Evolutionary conservation across 176 grass and related monocot species (phyloP).

Genomic region (Aegilops bicornis): DNA sequence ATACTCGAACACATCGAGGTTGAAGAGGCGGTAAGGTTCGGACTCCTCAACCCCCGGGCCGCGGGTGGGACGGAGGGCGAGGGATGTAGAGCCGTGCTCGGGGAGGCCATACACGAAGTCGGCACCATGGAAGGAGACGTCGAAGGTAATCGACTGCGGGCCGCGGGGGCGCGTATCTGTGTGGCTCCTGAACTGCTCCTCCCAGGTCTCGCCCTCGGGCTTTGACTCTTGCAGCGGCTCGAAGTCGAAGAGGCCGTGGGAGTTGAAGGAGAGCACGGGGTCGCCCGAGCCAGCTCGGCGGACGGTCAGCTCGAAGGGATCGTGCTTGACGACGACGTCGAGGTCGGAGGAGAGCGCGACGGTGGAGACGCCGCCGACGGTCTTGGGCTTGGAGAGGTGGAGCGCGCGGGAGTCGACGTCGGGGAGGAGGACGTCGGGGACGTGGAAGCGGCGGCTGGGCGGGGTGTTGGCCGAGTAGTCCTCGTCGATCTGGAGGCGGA

Average conservation of each 20-base stretch:
- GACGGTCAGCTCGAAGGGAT: conserved; percentile 74
- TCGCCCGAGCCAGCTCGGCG: conserved; percentile 39
- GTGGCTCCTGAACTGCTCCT: conserved; percentile 86
- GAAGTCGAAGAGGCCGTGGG: conserved; percentile 92
- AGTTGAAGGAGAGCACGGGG: conserved; percentile 79
- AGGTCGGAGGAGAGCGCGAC: conserved; percentile 70
- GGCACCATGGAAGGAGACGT: conserved; percentile 79
- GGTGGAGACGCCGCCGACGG: conserved; percentile 38
- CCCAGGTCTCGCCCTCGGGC: conserved; percentile 63
- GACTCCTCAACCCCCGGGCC: conserved; percentile 80
- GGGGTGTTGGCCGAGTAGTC: conserved; percentile 44
- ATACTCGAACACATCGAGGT: conserved; percentile 90
- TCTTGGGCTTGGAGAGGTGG: conserved; percentile 51
- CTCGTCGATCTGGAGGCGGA: conserved; percentile 93
- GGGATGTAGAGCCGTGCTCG: conserved; percentile 73
- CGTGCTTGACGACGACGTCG: conserved; percentile 64
- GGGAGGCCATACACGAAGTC: conserved; percentile 96
- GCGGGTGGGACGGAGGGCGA: conserved; percentile 71
- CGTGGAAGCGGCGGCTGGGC: conserved; percentile 64
- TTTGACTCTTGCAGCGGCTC: conserved; percentile 65
- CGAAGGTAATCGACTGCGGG: conserved; percentile 87
- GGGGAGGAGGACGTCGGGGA: conserved; percentile 79
- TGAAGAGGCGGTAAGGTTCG: conserved; percentile 93
- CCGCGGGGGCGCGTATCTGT: conserved; percentile 78
- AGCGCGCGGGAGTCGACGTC: conserved; percentile 60